Evolutionary conservation across 2,329 filamentous ascomycete species (phyloP), one percentile per base, ranked within the genome.

Genomic region (Paecilomyces sp.): DNA sequence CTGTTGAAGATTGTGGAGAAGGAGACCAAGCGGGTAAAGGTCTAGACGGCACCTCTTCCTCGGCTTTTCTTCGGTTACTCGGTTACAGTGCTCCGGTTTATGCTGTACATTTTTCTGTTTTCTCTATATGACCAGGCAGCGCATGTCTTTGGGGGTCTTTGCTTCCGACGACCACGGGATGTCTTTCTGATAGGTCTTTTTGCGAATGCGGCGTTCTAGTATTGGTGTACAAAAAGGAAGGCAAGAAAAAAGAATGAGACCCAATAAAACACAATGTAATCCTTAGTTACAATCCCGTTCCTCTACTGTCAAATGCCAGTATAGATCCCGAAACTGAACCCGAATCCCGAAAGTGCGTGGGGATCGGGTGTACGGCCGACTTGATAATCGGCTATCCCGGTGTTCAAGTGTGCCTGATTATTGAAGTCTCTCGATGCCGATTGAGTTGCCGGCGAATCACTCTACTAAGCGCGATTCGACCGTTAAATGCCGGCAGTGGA

Each of bases 1-100:
- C 71, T 88, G 67, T 77, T 80, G 63, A 86, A 85, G 76, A 67
- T 85, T 60, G 83, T 83, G 51, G 69, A 80, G 65, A 86, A 86
- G 78, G 82, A 86, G 70, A 76, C 75, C 55, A 79, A 82, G 74
- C 79, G 77, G 62, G 81, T 86, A 60, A 82, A 79, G 74, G 78
- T 86, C 66, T 80, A 71, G 65, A 25, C 13, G 34, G 13, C 57
- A 47, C 31, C 7, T 61, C 18, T 51, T 34, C n/a, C 53, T 33
- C 53, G 41, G 54, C 36, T 13, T 28, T 33, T 33, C 54, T 56
- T 56, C 54, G 18, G 18, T 24, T 56, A 18, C 36, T 13, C 13
- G 12, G 22, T 53, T 30, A 28, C 13, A 25, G 11, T 53, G 22
- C 22, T 25, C 11, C 28, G 22, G 47, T 30, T 53, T 25, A 25